Evolutionary conservation across 768 basidiomycete species (phyloP), one percentile per base, ranked within the genome.

Genomic region (Cystofilobasidium ferigula): DNA sequence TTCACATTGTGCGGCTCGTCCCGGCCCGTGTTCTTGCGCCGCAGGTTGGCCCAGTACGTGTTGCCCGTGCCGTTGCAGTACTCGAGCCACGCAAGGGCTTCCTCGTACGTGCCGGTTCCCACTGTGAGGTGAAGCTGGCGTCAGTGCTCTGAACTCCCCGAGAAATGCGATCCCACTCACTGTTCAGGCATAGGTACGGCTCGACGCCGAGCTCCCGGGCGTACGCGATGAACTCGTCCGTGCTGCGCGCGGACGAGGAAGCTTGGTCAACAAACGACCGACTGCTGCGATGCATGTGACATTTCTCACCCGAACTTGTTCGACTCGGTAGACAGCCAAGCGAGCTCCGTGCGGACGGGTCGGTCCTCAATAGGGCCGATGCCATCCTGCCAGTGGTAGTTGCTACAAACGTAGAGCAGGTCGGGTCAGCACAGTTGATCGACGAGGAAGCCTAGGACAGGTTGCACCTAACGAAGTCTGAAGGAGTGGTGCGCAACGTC

Each of bases 41-140:
- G 78, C 28, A 83, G 76, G 69, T 83, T 83, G 9, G 84, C 83
- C 73, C 82, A 84, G 71, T 72, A 71, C 71, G 78, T 78, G 63
- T 78, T 74, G 1, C 77, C 76, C 0, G 74, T 77, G 0, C 82
- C 81, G 67, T 84, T 84, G 71, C 83, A 84, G 72, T 84, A 85
- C 68, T 85, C 84, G 20, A 84, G 64, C 83, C 74, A 59, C 9
- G 57, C 57, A 34, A 85, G 73, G 0, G 83, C 83, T 47, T 84
- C 83, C 63, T 83, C 82, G 10, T 82, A 76, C 0, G 82, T 83
- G 5, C 84, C 83, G 0, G 83, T 84, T 6, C 83, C 84, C 83
- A 84, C 54, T 57, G n/a, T 70, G 71, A 51, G 18, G n/a, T n/a
- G 30, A 59, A 20, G 9, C 4, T 67, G 65, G 51, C 18, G 20